A percentile compares a stretch with the other conserved stretches of the same genome.
Conservation (phyloP, 257 asterid genomes). For the Penstemon barbatus region DNA sequence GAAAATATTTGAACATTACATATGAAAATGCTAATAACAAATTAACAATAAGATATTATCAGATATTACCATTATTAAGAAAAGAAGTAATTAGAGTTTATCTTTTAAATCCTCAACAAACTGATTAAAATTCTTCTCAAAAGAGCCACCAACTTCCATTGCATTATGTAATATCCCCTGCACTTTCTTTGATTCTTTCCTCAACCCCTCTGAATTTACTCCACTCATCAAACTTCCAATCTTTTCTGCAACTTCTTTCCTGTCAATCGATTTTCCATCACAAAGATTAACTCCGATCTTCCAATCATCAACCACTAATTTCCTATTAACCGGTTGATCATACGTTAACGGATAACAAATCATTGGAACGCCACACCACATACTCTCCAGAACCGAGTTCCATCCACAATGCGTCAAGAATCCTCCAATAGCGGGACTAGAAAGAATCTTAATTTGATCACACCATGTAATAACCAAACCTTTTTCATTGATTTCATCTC, state of each 20-base stretch:
- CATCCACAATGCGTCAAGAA: constrained; percentile 61
- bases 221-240: constrained; percentile 32
- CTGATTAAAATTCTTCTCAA: constrained; percentile 29
- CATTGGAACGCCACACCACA: constrained; percentile 58
- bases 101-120: constrained; percentile 36
- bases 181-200: constrained; percentile 34
- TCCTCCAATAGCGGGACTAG: constrained; percentile 42
- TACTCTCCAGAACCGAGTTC: constrained; percentile 55
- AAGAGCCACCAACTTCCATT: constrained; percentile 33
- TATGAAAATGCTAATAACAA: no score
- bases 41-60: no score
- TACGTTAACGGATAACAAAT: constrained; percentile 45
- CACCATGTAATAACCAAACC: constrained; percentile 56
- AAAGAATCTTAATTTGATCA: constrained; percentile 39
- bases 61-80: no score
- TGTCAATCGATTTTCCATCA: constrained; percentile 33
- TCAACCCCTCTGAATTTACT: constrained; percentile 29
- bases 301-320: constrained; percentile 55
- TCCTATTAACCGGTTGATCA: constrained; percentile 52
- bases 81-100: neutral
- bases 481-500: constrained; percentile 25
- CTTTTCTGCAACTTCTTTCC: constrained; percentile 38
- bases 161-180: constrained; percentile 21
- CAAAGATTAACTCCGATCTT: constrained; percentile 48
- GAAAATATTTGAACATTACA: neutral